Percentiles rank a stretch among this genome's conserved stretches.
These are phyloP conservation scores for Globisporangium lucens DNA, from an alignment of 352 stramenopile genomes.

Conservation along the genomic window DNA sequence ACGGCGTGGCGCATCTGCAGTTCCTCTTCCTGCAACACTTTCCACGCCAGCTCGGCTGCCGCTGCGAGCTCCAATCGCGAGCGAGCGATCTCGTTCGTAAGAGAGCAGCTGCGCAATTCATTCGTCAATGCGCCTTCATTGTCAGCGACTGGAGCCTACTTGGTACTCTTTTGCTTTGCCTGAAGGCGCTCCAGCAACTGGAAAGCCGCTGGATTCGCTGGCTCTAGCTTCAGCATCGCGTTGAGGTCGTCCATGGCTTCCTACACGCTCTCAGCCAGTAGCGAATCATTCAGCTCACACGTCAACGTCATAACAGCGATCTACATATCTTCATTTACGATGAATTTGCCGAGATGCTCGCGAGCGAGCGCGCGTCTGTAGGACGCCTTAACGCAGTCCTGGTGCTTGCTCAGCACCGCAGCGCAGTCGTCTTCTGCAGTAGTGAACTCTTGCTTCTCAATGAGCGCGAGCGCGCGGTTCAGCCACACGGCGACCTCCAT, in stretches of 20 bases:
- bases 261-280: slow-evolving; percentile 18
- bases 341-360: slow-evolving; percentile 61
- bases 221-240: slow-evolving; percentile 32
- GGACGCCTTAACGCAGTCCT: slow-evolving; percentile 83
- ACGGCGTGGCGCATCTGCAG: slow-evolving; percentile 24
- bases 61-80: slow-evolving; percentile 11
- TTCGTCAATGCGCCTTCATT: neutral
- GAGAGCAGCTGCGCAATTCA: slow-evolving; percentile 5
- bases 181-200: slow-evolving; percentile 6
- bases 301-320: neutral
- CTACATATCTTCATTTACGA: slow-evolving; percentile 21
- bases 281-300: neutral
- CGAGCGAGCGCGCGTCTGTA: slow-evolving; percentile 83
- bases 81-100: neutral
- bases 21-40: slow-evolving; percentile 55
- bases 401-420: slow-evolving; percentile 59
- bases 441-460: slow-evolving; percentile 26
- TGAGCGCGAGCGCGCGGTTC: slow-evolving; percentile 59
- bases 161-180: neutral
- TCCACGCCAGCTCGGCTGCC: slow-evolving; percentile 38
- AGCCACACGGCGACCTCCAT: slow-evolving; percentile 55
- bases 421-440: slow-evolving; percentile 70
- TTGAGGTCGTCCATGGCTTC: slow-evolving; percentile 29
- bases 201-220: slow-evolving; percentile 33
- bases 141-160: neutral